Evolutionary conservation across 2,329 filamentous ascomycete species (phyloP).

Genomic region (Penicillium occitanis): DNA sequence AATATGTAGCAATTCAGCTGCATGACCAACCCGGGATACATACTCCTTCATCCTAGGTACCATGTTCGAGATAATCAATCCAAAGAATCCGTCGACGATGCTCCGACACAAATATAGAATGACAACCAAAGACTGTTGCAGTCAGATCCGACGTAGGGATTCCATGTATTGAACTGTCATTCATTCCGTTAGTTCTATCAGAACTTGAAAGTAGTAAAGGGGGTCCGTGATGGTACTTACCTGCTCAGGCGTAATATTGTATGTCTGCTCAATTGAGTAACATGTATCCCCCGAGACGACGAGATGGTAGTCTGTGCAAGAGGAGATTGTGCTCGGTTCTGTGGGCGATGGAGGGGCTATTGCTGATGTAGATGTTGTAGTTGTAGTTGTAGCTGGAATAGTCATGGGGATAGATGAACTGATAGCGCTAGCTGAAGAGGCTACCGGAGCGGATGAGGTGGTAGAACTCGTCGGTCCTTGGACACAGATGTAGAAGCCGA

Average conservation of each 20-base stretch:
- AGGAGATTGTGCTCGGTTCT: neutral
- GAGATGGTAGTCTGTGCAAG: slow-evolving; percentile 15
- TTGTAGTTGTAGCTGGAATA: neutral
- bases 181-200: neutral
- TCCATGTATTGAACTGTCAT: slow-evolving; percentile 7
- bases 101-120: slow-evolving; percentile 22
- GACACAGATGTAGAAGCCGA: slow-evolving; percentile 23
- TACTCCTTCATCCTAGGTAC: neutral
- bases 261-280: slow-evolving; percentile 10
- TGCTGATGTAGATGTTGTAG: neutral
- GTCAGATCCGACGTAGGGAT: slow-evolving; percentile 6
- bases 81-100: neutral
- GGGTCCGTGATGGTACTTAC: neutral
- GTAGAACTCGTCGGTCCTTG: neutral
- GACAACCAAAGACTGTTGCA: slow-evolving; percentile 15
- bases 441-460: neutral
- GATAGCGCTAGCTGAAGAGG: neutral
- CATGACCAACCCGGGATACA: neutral
- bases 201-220: no score
- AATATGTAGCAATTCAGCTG: neutral
- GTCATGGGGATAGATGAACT: neutral
- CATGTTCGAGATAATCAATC: neutral
- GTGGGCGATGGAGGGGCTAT: neutral
- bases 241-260: slow-evolving; percentile 17
- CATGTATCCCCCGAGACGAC: slow-evolving; percentile 18